Evolutionary conservation across 192 early-diverging fungal species (phyloP), one percentile per base, ranked within the genome.

Genomic region (Coemansia sp.): DNA sequence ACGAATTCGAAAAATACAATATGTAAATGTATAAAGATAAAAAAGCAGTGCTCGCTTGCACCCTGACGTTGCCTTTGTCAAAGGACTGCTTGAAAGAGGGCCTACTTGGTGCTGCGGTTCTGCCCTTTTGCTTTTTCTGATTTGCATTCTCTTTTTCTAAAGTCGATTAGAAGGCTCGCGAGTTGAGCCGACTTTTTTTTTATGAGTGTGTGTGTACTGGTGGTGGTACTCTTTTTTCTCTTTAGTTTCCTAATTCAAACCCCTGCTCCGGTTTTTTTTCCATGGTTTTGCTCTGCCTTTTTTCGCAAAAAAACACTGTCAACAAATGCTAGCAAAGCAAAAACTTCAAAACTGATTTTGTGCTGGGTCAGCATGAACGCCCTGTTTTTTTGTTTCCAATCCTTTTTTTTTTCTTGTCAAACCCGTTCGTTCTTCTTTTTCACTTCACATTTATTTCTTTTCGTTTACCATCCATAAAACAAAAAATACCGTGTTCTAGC

Each of bases 321-420:
- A 16, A 16, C 39, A 42, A 42, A 42, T 32, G 30, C 30, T 32
- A 32, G 30, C 30, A 32, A 32, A 32, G 8, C 3, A 32, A 32
- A 32, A 32, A 32, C 8, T 32, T 32, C 3, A 42, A 42, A 42
- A 13, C 2, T 2, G 8, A 3, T 42, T 42, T 42, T 42, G 39
- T 42, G 39, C 39, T 42, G 39, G 39, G 39, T 42, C 39, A 13
- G 13, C 39, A 42, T 14, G 6, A 18, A 32, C 19, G 19, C 28
- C 23, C 19, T 9, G n/a, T 36, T 55, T 25, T 55, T 32, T 24
- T 55, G 20, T 16, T 45, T 54, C 34, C 48, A 28, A 36, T 50
- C 39, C 28, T 60, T 55, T 58, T 60, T 67, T 62, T 61, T 56
- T 51, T 20, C 29, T 53, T 34, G 23, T 30, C 29, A 25, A 30